Percentiles rank a stretch among this genome's conserved stretches.
Conservation (phyloP, 2,329 filamentous ascomycete species). For the Cadophora luteo-olivacea region DNA sequence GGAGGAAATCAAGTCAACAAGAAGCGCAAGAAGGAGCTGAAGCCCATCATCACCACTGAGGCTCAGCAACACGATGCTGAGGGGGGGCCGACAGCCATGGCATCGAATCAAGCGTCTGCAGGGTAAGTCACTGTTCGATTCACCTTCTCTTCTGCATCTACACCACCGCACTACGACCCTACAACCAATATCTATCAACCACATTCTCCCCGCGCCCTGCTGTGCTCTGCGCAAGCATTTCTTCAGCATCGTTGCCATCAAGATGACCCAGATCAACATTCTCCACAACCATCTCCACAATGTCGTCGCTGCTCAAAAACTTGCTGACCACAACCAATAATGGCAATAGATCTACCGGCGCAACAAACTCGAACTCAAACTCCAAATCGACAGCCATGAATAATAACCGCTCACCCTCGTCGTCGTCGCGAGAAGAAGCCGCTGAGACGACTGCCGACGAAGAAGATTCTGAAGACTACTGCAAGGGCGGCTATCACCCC, state of each 20-base stretch:
- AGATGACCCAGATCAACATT: slow-evolving; percentile 27
- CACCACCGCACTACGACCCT: slow-evolving; percentile 41
- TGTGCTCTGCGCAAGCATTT: slow-evolving; percentile 6
- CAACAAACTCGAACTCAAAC: slow-evolving; percentile 39
- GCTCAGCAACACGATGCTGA: slow-evolving; percentile 51
- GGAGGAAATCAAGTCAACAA: slow-evolving; percentile 56
- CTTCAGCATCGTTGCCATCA: slow-evolving; percentile 15
- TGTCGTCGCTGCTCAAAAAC: slow-evolving; percentile 41
- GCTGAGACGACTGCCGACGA: slow-evolving; percentile 95
- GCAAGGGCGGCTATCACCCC: slow-evolving; percentile 98
- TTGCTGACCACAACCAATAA: slow-evolving; percentile 41
- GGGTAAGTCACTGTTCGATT: slow-evolving; percentile 43
- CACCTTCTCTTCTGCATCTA: slow-evolving; percentile 22
- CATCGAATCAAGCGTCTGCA: slow-evolving; percentile 44
- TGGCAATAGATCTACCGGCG: slow-evolving; percentile 40
- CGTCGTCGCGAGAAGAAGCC: slow-evolving; percentile 81
- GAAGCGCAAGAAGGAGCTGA: slow-evolving; percentile 66
- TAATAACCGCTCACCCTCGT: slow-evolving; percentile 58
- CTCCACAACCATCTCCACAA: slow-evolving; percentile 28
- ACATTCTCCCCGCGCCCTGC: slow-evolving; percentile 10
- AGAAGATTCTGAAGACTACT: slow-evolving; percentile 99
- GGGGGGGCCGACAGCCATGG: slow-evolving; percentile 38
- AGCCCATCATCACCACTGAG: slow-evolving; percentile 65
- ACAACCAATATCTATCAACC: slow-evolving; percentile 29
- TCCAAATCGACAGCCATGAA: slow-evolving; percentile 37